Base-by-base conservation (phyloP, 2,329 filamentous ascomycete genomes). In the Trichophyton benhamiae region DNA sequence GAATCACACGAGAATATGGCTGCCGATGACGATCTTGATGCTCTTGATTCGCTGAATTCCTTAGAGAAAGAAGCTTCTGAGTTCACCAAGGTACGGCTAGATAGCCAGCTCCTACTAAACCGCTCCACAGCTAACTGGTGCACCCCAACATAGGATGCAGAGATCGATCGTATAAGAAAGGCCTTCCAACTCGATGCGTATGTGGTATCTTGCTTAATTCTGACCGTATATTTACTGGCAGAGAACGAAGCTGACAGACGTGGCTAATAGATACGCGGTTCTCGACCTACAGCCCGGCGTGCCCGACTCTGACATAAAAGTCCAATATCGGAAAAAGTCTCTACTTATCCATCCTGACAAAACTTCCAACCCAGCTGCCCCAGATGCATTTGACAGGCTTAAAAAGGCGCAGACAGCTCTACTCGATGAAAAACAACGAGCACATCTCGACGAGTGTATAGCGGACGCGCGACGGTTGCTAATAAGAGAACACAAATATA, bases 281-380 rank as follows among this genome's bases (percentile, higher is more conserved):
- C 86, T 99, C 53, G 94, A 95, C 74, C 87, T 99, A 53, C 91
- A 96, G 73, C 94, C 94, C 2, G 94, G 94, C 71, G 90, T 97
- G 20, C 85, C 94, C 61, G 92, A 97, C 68, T 91, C 89, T 63
- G 94, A 97, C 77, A 97, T 99, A 80, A 97, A 96, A 77, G 80
- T 87, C 68, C 83, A 84, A 67, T 99, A 97, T 78, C 91, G 94
- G 79, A 91, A 90, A 70, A 97, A 96, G 76, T 99, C 94, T n/a
- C 86, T 99, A 62, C 85, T 99, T 57, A 97, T 99, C 78, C 94
- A 99, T 79, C 94, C 94, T 5, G 94, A 99, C 79, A 99, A 99
- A 76, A 96, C 94, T 61, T 86, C 86, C 70, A 97, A 99, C 72
- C 87, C 90, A 0, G 83, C 81, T 57, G 94, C 94, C 0, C 92